Percentiles rank a stretch among this genome's conserved stretches.
Evolutionary conservation across 2,329 filamentous ascomycete species (phyloP).

Genomic region (Colletotrichum gloeosporioides): DNA sequence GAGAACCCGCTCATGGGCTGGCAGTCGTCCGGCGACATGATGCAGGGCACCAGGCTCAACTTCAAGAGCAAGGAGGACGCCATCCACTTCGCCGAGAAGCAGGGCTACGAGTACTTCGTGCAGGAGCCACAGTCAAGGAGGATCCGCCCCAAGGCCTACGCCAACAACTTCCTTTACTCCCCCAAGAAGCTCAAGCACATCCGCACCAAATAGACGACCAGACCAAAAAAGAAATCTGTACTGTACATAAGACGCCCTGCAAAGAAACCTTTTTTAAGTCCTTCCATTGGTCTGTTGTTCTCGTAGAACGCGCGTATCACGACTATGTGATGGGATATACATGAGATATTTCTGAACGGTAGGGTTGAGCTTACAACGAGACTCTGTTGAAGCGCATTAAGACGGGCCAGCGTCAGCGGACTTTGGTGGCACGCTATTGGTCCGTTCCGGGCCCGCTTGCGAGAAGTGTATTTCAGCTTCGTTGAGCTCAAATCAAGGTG

Average conservation of each 20-base stretch:
- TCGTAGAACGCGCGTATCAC: not conserved
- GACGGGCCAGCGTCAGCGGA: not conserved
- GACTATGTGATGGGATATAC: not conserved
- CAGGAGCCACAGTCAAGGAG: slow-evolving; percentile 93
- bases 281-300: not conserved
- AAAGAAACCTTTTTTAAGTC: not conserved
- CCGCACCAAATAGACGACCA: slow-evolving; percentile 71
- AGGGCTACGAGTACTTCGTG: slow-evolving; percentile 98
- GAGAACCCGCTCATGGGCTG: slow-evolving; percentile 98
- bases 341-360: not conserved
- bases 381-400: not conserved
- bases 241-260: slow-evolving; percentile 33
- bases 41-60: slow-evolving; percentile 91
- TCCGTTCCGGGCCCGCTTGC: not conserved
- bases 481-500: not conserved
- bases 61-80: slow-evolving; percentile 96
- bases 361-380: not conserved
- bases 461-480: not conserved
- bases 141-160: slow-evolving; percentile 91
- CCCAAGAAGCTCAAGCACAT: slow-evolving; percentile 87
- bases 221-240: not conserved
- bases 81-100: slow-evolving; percentile 95
- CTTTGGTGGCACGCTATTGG: not conserved
- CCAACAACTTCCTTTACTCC: slow-evolving; percentile 92
- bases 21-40: slow-evolving; percentile 93